Base-by-base conservation (phyloP, 2,329 filamentous ascomycete species). In the Blastomyces gilchristii region DNA sequence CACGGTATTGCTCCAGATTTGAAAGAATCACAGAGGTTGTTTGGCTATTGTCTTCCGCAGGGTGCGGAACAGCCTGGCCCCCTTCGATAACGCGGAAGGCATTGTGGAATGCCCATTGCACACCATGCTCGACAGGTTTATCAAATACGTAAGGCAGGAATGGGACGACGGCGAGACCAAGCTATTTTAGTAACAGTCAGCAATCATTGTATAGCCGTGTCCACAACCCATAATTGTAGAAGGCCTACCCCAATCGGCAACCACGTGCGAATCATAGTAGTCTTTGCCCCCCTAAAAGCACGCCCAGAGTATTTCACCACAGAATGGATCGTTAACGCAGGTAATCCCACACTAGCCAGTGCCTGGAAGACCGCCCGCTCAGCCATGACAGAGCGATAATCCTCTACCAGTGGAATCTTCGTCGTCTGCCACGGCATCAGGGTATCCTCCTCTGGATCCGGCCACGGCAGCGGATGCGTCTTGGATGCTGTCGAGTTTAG, bases 241-340 rank as follows among this genome's bases (percentile, higher is more conserved):
- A 16, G 63, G 18, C 78, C 85, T 69, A 96, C 83, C 1, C 94
- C 94, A 64, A 99, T 96, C 0, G 94, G 94, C 0, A 84, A 89
- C 88, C 89, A 99, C 0, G 90, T 94, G 68, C 93, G 81, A 31
- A 97, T 64, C 4, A 79, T 84, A 64, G 82, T 80, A 72, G 89
- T 96, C 81, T 94, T 93, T 25, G 82, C 81, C 69, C 89, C 81
- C 78, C 93, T 96, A 79, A 99, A 75, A n/a, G 91, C 91, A 49
- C 81, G 82, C 0, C 94, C 91, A 0, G 90, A 92, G 72, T 99
- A 97, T 65, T 86, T 85, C 60, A 99, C 94, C 6, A 97, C 88
- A 65, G 87, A 91, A 76, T 97, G 93, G 63, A 97, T 96, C 0
- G 91, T 96, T 66, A 97, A 90, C 0, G 92, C 93, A 0, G 93